These are phyloP conservation scores for Ochetophila trinervis DNA, from an alignment of 306 rosid species.

Conservation along the genomic window DNA sequence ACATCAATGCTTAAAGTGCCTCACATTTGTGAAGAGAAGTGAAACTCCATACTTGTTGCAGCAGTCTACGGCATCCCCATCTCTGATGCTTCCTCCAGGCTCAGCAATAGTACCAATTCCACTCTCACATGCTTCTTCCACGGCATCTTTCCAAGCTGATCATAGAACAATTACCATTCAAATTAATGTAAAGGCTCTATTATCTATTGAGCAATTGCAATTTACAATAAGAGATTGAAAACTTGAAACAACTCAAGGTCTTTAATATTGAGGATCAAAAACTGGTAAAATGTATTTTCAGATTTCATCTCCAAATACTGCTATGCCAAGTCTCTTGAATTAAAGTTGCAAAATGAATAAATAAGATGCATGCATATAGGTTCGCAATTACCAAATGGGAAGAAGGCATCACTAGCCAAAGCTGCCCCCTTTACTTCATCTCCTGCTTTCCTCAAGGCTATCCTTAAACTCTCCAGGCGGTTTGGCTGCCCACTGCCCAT, in stretches of 20 bases:
- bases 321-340: background rate
- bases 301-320: no score
- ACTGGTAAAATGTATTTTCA: no score
- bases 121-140: constrained; percentile 87
- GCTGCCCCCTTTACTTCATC: constrained; percentile 86
- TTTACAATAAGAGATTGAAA: background rate
- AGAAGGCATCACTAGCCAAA: constrained; percentile 96
- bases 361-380: background rate
- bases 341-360: background rate
- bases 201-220: background rate
- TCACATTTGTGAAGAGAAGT: constrained; percentile 70
- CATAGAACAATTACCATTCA: constrained; percentile 15
- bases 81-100: constrained; percentile 91
- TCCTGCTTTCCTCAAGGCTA: constrained; percentile 89
- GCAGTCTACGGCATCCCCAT: constrained; percentile 78
- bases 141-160: constrained; percentile 97
- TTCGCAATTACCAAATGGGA: constrained; percentile 73
- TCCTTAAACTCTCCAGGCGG: constrained; percentile 80
- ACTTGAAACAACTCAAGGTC: background rate
- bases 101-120: constrained; percentile 73
- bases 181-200: background rate
- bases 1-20: constrained; percentile 83
- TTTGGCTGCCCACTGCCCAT: constrained; percentile 99
- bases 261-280: background rate
- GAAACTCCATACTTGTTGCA: constrained; percentile 85